Base-by-base conservation (phyloP, 768 basidiomycete species). In the Leccinum boreale region DNA sequence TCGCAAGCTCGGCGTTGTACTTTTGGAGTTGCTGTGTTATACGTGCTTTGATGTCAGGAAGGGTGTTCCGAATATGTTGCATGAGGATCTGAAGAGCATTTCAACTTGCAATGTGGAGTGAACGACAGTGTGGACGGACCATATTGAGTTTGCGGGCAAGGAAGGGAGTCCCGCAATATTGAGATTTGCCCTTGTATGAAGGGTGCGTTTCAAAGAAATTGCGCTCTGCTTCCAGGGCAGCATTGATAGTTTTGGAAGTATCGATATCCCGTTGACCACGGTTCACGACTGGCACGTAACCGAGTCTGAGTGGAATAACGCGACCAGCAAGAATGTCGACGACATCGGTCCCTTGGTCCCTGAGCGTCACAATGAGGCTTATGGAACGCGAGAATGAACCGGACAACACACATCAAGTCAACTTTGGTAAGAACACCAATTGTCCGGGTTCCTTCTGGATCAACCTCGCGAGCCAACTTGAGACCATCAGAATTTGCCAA, bases 371-470 rank as follows among this genome's bases (percentile, higher is more conserved):
- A n/a, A 28, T 69, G 28, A 69, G 54, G 55, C 7, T 44, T 21
- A 15, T 29, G 24, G 29, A 44, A 35, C 1, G 39, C 1, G 12
- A 58, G 24, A 44, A n/a, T 36, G 36, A 57, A 19, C 29, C 21
- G 50, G 47, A 57, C 52, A 4, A 82, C 91, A 65, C 65, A 95
- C 97, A 99, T 99, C 62, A 99, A 79, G 74, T 99, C 97, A 52
- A 98, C 90, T 75, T 99, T 99, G 14, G 97, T 99, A 67, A 98
- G 76, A 19, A 99, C 97, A 81, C 97, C 97, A 63, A 99, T 98
- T 21, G 97, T 99, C 68, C 96, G 82, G 44, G 88, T 89, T 29
- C 97, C 97, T 57, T 98, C 96, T 3, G 96, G 95, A 70, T 99
- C 97, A 24, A 98, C 94, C 68, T 98, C 94, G 60, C 97, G 82